Evolutionary conservation across 805 yeast genomes (phyloP).

Genomic region (Myxozyma kluyveri): DNA sequence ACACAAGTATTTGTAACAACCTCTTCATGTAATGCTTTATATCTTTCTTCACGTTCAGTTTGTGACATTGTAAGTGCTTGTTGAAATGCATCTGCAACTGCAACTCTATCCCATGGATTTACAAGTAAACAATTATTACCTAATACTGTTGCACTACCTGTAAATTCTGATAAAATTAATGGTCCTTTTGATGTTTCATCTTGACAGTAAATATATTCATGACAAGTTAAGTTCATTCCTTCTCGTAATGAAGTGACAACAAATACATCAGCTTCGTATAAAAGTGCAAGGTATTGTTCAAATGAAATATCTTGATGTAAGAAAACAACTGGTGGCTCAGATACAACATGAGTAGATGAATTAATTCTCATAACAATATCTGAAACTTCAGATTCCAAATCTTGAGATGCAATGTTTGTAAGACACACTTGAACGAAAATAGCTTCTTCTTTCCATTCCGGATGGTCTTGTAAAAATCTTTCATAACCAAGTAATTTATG

Average conservation of each 20-base stretch:
- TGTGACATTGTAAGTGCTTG: constrained; percentile 62
- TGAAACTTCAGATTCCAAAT: constrained; percentile 69
- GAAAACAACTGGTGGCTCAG: constrained; percentile 70
- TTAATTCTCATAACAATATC: constrained; percentile 83
- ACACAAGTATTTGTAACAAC: constrained; percentile 28
- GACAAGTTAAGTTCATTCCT: constrained; percentile 95
- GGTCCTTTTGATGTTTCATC: constrained; percentile 54
- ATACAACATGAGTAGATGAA: constrained; percentile 61
- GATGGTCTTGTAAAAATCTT: constrained; percentile 65
- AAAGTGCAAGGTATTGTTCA: constrained; percentile 82
- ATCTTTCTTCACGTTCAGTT: constrained; percentile 57
- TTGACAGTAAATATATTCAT: constrained; percentile 82
- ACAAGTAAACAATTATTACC: constrained; percentile 65
- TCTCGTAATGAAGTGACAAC: constrained; percentile 90
- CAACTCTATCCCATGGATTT: constrained; percentile 85
- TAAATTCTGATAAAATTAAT: constrained; percentile 82
- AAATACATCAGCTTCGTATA: constrained; percentile 81
- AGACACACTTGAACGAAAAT: constrained; percentile 81
- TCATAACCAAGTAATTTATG: constrained; percentile 88
- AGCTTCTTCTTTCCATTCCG: constrained; percentile 63
- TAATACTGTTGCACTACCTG: constrained; percentile 85
- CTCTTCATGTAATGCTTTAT: constrained; percentile 44
- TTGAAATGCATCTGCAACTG: constrained; percentile 62
- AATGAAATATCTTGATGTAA: constrained; percentile 86
- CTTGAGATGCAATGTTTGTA: constrained; percentile 51